phyloP scores from a whole-genome alignment of 2,329 filamentous ascomycete species.

The Metarhizium anisopliae region DNA sequence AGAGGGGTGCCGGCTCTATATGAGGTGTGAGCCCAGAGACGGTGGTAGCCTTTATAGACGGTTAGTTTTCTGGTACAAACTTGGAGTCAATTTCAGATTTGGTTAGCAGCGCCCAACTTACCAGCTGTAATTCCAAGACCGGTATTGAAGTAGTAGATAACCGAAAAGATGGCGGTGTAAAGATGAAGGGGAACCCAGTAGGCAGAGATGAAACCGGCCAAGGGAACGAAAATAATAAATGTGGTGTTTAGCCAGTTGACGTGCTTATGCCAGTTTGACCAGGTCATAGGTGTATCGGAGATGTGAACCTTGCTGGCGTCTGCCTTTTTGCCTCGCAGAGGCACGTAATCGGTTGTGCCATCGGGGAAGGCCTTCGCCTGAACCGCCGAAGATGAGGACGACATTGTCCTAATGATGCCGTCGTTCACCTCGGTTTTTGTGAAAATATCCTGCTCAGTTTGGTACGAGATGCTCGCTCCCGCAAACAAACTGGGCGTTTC shows the following conservation, averaged over 20 bases:
- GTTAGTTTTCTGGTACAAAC: not conserved
- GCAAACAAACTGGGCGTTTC: not conserved
- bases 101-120: conserved; percentile 26
- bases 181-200: conserved; percentile 68
- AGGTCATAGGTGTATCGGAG: conserved; percentile 71
- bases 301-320: conserved; percentile 72
- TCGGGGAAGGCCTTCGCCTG: conserved; percentile 37
- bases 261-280: conserved; percentile 81
- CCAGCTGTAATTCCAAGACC: conserved; percentile 72
- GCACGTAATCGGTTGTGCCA: conserved; percentile 47
- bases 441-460: not conserved
- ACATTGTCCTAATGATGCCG: conserved; percentile 1
- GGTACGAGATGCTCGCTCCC: not conserved
- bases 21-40: conserved; percentile 78
- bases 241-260: conserved; percentile 88
- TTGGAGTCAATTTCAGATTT: no score
- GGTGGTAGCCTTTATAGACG: conserved; percentile 34
- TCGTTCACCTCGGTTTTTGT: not conserved
- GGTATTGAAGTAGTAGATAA: conserved; percentile 77
- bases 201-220: conserved; percentile 63
- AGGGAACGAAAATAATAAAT: conserved; percentile 70
- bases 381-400: conserved; percentile 9
- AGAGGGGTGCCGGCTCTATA: conserved; percentile 71
- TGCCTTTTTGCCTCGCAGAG: conserved; percentile 34
- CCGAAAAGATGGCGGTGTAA: conserved; percentile 64